Conservation (phyloP, 2,329 filamentous ascomycete species). For the Ceratocystis albifundus region DNA sequence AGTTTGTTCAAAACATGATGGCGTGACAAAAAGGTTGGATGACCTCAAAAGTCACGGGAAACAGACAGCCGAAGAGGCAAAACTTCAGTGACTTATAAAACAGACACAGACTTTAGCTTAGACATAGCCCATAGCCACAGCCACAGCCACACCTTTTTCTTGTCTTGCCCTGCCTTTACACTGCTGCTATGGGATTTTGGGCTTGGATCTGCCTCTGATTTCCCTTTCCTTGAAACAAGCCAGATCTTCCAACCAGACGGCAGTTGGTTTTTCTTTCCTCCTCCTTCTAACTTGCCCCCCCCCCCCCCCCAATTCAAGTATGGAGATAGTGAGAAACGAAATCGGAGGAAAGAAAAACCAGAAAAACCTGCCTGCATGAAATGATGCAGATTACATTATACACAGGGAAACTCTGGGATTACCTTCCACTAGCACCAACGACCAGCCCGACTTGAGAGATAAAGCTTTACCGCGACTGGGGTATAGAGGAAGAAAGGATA, state of each 20-base stretch:
- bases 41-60: not conserved
- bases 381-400: not conserved
- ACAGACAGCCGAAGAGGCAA: not conserved
- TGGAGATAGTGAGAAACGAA: not conserved
- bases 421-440: too few species aligned
- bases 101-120: not conserved
- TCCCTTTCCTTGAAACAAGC: not conserved
- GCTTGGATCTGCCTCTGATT: not conserved
- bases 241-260: not conserved
- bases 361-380: not conserved
- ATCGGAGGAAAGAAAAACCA: not conserved
- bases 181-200: not conserved
- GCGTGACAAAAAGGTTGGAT: not conserved
- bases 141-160: not conserved
- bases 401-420: too few species aligned
- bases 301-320: not conserved
- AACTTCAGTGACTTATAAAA: not conserved
- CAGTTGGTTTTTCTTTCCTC: conserved; percentile 3
- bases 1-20: not conserved
- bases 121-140: not conserved
- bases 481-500: not conserved
- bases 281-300: not conserved
- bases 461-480: not conserved
- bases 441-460: not conserved
- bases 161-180: not conserved